Conservation (phyloP, 495 filamentous ascomycete species). For the Xylaria sp. region DNA sequence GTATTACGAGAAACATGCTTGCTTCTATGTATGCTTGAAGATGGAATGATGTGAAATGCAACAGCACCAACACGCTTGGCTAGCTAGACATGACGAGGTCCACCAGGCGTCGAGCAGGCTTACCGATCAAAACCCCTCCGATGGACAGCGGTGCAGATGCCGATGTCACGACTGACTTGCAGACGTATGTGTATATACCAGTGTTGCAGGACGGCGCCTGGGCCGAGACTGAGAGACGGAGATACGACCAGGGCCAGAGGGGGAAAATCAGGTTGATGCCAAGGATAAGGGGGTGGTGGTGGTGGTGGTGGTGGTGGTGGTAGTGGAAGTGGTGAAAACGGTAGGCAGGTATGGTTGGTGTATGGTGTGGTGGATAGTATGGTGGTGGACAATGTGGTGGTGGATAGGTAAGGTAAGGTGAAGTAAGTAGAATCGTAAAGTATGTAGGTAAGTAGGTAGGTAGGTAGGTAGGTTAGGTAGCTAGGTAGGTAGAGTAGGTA, state of each 20-base stretch:
- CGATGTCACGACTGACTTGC: background rate
- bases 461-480: too few relatives aligned
- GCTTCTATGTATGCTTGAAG: background rate
- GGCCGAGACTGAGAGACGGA: background rate
- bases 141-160: constrained; percentile 2
- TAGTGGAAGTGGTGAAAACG: background rate
- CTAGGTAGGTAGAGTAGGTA: too few relatives aligned
- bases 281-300: background rate
- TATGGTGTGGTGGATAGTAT: too few relatives aligned
- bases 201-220: background rate
- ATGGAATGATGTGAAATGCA: background rate
- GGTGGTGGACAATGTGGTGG: too few relatives aligned
- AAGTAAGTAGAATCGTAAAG: too few relatives aligned
- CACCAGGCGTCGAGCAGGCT: background rate
- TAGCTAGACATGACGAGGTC: background rate
- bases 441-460: too few relatives aligned
- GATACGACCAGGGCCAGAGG: background rate
- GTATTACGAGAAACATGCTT: background rate
- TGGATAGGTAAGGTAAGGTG: too few relatives aligned
- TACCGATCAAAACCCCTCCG: background rate
- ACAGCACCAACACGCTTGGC: background rate
- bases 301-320: background rate
- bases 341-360: too few relatives aligned
- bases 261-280: background rate
- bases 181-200: constrained; percentile 1